Conservation (phyloP, 2,329 filamentous ascomycete genomes). For the Penicillium paneum region DNA sequence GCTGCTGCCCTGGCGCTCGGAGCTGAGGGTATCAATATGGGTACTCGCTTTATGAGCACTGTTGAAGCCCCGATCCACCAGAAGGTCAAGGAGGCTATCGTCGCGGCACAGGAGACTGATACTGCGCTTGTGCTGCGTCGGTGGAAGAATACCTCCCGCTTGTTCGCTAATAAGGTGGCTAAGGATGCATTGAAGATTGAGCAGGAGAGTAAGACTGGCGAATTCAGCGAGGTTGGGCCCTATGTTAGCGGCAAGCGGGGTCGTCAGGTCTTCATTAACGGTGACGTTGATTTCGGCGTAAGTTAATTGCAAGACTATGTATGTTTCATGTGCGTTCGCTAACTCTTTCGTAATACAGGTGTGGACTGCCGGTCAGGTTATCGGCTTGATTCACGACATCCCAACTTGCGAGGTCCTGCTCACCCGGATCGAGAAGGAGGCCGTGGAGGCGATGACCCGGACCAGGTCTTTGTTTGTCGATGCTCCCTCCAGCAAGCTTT, state of each 20-base stretch:
- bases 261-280: conserved; percentile 85
- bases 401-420: conserved; percentile 70
- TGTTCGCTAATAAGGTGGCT: conserved; percentile 89
- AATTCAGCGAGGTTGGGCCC: conserved; percentile 84
- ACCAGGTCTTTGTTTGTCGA: conserved; percentile 54
- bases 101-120: conserved; percentile 82
- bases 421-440: conserved; percentile 72
- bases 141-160: conserved; percentile 87
- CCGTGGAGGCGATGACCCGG: conserved; percentile 62
- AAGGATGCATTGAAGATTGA: conserved; percentile 78
- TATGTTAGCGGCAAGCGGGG: conserved; percentile 88
- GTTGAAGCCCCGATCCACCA: conserved; percentile 86
- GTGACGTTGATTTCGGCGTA: conserved; percentile 86
- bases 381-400: conserved; percentile 81
- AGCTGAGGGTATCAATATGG: conserved; percentile 97
- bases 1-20: conserved; percentile 87
- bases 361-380: conserved; percentile 96
- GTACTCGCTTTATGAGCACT: conserved; percentile 95
- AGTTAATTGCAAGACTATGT: conserved; percentile 39
- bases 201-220: conserved; percentile 73
- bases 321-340: conserved; percentile 3
- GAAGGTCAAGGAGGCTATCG: conserved; percentile 92
- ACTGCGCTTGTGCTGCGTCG: conserved; percentile 82
- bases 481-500: conserved; percentile 56
- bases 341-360: conserved; percentile 54